Conservation (phyloP, 164 flowering plant species). For the Annona squamosa region DNA sequence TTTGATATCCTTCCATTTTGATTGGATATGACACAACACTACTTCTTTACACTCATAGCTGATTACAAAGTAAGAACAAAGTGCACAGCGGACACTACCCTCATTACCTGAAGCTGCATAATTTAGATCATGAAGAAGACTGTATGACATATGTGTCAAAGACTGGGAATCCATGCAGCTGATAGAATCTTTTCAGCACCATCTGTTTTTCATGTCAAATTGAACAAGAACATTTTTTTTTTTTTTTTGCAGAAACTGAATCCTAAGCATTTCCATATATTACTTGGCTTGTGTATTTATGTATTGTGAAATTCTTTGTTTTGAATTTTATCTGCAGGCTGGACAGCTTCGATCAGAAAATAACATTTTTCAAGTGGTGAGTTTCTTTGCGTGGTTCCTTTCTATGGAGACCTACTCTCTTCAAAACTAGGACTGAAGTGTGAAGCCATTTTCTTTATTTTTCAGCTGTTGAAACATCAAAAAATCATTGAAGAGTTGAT, state of each 20-base stretch:
- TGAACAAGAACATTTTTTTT: not conserved
- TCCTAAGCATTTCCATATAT: not conserved
- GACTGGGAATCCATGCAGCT: not conserved
- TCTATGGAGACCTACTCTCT: not conserved
- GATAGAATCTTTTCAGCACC: not conserved
- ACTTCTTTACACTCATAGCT: not conserved
- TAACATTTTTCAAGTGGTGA: constrained; percentile 77
- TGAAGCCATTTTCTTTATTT: not conserved
- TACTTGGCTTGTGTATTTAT: not conserved
- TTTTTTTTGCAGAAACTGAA: constrained; percentile 3
- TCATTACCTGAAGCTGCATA: not conserved
- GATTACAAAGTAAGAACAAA: not conserved
- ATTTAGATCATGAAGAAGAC: not conserved
- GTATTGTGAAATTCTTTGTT: constrained; percentile 7
- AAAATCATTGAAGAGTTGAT: constrained; percentile 63
- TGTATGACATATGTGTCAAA: too few relatives aligned
- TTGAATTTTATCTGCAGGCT: constrained; percentile 37
- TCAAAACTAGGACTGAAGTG: not conserved
- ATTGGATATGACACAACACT: not conserved
- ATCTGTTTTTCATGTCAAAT: not conserved
- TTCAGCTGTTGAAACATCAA: constrained; percentile 84
- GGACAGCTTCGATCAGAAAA: constrained; percentile 55
- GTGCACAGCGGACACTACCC: not conserved
- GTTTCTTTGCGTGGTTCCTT: not conserved
- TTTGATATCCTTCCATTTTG: not conserved